Percentiles rank a stretch among this genome's conserved stretches.
Evolutionary conservation across 805 yeast genomes (phyloP).

Genomic region (Candida wancherniae): DNA sequence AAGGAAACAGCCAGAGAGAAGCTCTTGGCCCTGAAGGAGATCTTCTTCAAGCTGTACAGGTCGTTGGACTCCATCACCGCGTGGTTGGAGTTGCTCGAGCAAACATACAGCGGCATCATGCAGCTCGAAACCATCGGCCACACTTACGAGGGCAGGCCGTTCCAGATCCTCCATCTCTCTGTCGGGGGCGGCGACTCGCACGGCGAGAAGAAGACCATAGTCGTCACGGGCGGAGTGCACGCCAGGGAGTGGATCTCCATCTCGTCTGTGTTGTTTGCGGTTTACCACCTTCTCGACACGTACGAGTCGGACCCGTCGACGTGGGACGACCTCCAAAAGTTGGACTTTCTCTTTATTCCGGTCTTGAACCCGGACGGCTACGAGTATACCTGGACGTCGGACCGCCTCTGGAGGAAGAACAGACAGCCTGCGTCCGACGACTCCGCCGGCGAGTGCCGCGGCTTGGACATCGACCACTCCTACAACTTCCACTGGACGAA

Average conservation of each 20-base stretch:
- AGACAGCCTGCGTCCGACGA: conserved; percentile 46
- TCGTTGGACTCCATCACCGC: conserved; percentile 62
- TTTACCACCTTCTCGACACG: conserved; percentile 32
- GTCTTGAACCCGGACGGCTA: conserved; percentile 91
- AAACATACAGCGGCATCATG: conserved; percentile 62
- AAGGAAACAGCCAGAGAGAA: conserved; percentile 7
- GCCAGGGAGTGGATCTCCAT: conserved; percentile 89
- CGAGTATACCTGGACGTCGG: conserved; percentile 72
- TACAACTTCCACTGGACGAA: conserved; percentile 69
- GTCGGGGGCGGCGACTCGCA: conserved; percentile 36
- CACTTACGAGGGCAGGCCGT: conserved; percentile 69
- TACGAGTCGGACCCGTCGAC: conserved; percentile 31
- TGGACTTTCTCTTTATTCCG: conserved; percentile 77
- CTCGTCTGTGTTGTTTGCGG: conserved; percentile 58
- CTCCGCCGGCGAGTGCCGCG: conserved; percentile 59
- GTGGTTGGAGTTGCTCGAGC: conserved; percentile 62
- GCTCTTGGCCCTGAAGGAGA: conserved; percentile 30
- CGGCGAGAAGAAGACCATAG: conserved; percentile 53
- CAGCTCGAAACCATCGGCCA: conserved; percentile 63
- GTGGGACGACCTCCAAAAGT: conserved; percentile 46
- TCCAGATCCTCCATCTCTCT: conserved; percentile 62
- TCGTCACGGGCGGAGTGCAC: conserved; percentile 80
- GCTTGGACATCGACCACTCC: conserved; percentile 84
- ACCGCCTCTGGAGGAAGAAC: conserved; percentile 85
- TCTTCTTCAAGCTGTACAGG: conserved; percentile 69